Evolutionary conservation across 768 basidiomycete species (phyloP).

Genomic region (Lactifluus echinatus): DNA sequence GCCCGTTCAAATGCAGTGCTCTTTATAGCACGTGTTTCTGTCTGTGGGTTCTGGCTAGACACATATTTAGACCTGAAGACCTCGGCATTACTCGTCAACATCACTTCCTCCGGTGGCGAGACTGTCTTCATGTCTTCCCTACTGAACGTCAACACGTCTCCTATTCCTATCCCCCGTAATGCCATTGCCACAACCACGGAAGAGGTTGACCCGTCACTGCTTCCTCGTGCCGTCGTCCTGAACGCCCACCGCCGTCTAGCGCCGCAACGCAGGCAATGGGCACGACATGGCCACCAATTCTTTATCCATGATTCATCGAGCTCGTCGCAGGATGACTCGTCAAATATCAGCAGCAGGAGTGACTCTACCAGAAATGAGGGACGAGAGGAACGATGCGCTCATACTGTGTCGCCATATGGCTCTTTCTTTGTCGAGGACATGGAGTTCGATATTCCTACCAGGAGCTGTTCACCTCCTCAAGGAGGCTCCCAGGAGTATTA

Average conservation of each 20-base stretch:
- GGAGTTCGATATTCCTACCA: neutral
- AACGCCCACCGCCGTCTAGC: neutral
- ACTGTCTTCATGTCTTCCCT: neutral
- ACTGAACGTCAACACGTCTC: neutral
- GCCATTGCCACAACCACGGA: neutral
- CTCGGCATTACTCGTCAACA: too few species aligned
- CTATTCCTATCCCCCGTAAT: neutral
- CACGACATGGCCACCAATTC: neutral
- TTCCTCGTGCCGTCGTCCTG: neutral
- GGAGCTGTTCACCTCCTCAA: neutral
- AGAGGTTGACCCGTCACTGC: neutral
- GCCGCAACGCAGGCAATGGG: neutral
- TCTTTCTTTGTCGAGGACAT: slow-evolving; percentile 13
- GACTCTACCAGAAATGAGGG: neutral
- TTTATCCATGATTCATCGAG: neutral
- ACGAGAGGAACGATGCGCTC: neutral
- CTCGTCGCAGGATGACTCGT: slow-evolving; percentile 4
- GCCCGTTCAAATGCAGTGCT: neutral
- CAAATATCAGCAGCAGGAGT: neutral
- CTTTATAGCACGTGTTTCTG: neutral
- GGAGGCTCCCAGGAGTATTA: neutral
- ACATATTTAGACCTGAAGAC: too few species aligned
- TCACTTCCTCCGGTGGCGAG: neutral
- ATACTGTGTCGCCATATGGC: slow-evolving; percentile 9
- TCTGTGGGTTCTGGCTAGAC: neutral